Evolutionary conservation across 139 green algal genomes (phyloP).

Genomic region (Coelastrella sp.): DNA sequence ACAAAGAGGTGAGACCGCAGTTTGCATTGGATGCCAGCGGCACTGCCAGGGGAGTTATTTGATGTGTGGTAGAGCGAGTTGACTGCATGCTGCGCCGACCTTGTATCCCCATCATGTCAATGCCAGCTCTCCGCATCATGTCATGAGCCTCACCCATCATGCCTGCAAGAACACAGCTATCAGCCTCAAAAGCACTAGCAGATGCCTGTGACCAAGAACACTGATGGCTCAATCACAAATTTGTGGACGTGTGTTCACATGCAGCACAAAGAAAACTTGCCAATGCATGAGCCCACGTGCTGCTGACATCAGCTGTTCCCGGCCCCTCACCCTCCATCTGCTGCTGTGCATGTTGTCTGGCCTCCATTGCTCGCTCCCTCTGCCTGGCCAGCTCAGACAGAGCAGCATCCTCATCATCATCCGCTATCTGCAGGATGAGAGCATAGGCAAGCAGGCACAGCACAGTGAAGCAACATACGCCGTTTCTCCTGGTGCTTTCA

Average conservation of each 20-base stretch:
- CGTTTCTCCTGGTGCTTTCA: no score
- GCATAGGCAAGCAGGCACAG: not conserved
- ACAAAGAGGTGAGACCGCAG: no score
- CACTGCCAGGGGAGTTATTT: no score
- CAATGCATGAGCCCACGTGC: no score
- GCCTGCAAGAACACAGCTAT: not conserved
- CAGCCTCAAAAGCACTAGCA: not conserved
- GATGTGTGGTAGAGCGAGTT: no score
- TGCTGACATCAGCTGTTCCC: no score
- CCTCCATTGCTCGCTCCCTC: constrained; percentile 7
- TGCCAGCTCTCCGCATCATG: constrained; percentile 25
- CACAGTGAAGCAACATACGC: not conserved
- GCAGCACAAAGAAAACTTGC: no score
- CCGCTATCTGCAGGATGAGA: not conserved
- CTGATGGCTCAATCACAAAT: no score
- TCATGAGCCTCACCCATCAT: constrained; percentile 3
- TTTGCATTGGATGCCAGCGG: no score
- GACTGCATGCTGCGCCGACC: not conserved
- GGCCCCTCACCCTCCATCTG: constrained; percentile 35
- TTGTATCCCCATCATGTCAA: not conserved
- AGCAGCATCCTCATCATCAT: constrained; percentile 19
- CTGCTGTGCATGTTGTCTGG: constrained; percentile 27
- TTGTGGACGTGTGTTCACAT: no score
- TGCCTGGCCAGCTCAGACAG: constrained; percentile 8
- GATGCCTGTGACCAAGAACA: no score